Conservation (phyloP, 2,329 filamentous ascomycete genomes). For the Xylaria sp. region DNA sequence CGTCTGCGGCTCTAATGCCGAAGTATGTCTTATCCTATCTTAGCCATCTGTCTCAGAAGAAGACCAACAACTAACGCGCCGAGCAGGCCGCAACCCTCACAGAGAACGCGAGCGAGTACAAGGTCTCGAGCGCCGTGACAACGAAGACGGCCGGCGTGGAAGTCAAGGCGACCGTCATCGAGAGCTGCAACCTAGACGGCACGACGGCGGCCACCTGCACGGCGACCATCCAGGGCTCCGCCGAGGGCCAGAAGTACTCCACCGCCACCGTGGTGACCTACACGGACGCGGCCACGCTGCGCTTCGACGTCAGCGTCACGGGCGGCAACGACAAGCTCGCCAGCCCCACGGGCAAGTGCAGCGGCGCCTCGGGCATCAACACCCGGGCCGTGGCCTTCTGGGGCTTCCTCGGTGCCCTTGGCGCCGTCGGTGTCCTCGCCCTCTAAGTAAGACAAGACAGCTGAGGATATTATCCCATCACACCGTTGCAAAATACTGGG, state of each 20-base stretch:
- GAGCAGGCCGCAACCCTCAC: slow-evolving; percentile 23
- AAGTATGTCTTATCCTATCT: slow-evolving; percentile 18
- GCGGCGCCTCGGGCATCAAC: slow-evolving; percentile 18
- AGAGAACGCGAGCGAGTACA: slow-evolving; percentile 31
- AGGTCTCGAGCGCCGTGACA: slow-evolving; percentile 13
- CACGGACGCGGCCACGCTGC: background rate
- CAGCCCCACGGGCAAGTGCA: slow-evolving; percentile 32
- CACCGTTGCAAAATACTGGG: too few species aligned
- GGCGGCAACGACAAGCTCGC: slow-evolving; percentile 32
- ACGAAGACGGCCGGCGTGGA: slow-evolving; percentile 10
- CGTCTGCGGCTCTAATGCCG: slow-evolving; percentile 11
- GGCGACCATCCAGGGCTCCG: slow-evolving; percentile 11
- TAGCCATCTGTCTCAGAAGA: background rate
- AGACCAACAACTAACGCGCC: slow-evolving; percentile 5
- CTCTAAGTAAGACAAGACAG: slow-evolving; percentile 22
- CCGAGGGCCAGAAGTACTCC: slow-evolving; percentile 18
- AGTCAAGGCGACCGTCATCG: slow-evolving; percentile 13
- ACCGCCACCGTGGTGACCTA: slow-evolving; percentile 10
- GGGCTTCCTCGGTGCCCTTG: slow-evolving; percentile 32
- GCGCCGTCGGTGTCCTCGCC: slow-evolving; percentile 28
- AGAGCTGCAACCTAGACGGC: slow-evolving; percentile 27
- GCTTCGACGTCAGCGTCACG: slow-evolving; percentile 27
- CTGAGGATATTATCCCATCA: background rate
- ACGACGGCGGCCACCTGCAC: slow-evolving; percentile 31
- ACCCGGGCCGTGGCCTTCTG: slow-evolving; percentile 33